Conservation (phyloP, 2,329 filamentous ascomycete species). For the Fusarium lateritium region DNA sequence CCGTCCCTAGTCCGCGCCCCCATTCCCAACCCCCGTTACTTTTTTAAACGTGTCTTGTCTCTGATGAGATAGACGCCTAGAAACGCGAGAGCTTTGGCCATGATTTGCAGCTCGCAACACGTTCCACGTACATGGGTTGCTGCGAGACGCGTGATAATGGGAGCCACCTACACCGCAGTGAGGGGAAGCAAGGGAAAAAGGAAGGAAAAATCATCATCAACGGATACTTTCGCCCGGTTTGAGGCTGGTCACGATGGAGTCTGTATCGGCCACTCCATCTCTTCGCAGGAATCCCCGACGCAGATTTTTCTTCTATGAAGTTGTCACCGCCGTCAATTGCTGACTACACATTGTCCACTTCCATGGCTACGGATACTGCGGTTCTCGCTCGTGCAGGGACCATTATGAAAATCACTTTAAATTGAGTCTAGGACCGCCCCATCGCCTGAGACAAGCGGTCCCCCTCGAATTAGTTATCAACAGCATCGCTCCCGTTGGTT, state of each 20-base stretch:
- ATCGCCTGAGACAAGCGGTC: conserved; percentile 39
- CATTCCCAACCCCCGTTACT: conserved; percentile 45
- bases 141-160: conserved; percentile 49
- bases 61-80: conserved; percentile 38
- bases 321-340: conserved; percentile 32
- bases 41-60: conserved; percentile 41
- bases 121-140: conserved; percentile 49
- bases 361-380: conserved; percentile 29
- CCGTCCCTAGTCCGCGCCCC: conserved; percentile 26
- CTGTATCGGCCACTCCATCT: conserved; percentile 38
- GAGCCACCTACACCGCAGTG: conserved; percentile 37
- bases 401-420: conserved; percentile 34
- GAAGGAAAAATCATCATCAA: conserved; percentile 30
- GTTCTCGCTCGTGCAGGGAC: conserved; percentile 39
- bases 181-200: conserved; percentile 27
- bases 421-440: conserved; percentile 37
- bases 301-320: conserved; percentile 43
- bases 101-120: conserved; percentile 49
- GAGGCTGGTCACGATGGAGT: conserved; percentile 44
- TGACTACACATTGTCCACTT: conserved; percentile 25
- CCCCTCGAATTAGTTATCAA: conserved; percentile 45
- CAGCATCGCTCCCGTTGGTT: conserved; percentile 40
- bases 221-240: conserved; percentile 19
- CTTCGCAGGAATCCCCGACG: conserved; percentile 25
- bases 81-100: conserved; percentile 40